Base-by-base conservation (phyloP, 2,329 filamentous ascomycete species). In the Cladosporium austrohemisphaericum region DNA sequence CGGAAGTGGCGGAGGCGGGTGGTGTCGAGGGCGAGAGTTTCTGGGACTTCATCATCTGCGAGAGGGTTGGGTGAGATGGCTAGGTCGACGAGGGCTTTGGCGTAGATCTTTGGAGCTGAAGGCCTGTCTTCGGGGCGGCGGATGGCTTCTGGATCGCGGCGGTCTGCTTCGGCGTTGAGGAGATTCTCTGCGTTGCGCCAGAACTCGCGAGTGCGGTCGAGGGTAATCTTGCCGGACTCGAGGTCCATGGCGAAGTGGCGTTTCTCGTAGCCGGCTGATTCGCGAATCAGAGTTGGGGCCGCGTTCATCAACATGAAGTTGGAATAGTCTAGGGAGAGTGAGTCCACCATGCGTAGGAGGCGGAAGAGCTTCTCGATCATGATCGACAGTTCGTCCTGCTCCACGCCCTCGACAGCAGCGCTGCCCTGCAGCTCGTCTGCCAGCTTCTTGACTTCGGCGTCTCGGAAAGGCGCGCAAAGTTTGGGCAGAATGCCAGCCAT, bases 381-480 rank as follows among this genome's bases (percentile, higher is more conserved):
- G 62, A 83, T 78, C 3, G 82, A 80, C 6, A 74, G 60, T n/a
- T 70, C 62, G 7, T 71, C 69, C 35, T 68, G 64, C n/a, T 68
- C 32, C 1, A 41, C 29, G 20, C 33, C 35, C 20, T 50, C 48
- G 22, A 37, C 29, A 4, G 33, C 51, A 14, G 57, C 54, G 8
- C 56, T 53, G 11, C 51, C 53, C 16, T 57, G 57, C 37, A 65
- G 78, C 52, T 83, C 80, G 41, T 85, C 78, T 1, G 83, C 74
- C 16, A 92, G 68, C 2, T 78, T 76, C 63, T 86, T 84, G 51
- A 89, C 84, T 62, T 89, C 83, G 3, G 80, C 80, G 60, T 93
- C 88, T n/a, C 88, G 77, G 62, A 88, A 83, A 0, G 88, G 88
- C 0, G 88, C 88, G 59, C 88, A 92, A 11, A 93, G 78, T 63